Base-by-base conservation (phyloP, 78 protist genomes). In the Dictyostelium purpureum region DNA sequence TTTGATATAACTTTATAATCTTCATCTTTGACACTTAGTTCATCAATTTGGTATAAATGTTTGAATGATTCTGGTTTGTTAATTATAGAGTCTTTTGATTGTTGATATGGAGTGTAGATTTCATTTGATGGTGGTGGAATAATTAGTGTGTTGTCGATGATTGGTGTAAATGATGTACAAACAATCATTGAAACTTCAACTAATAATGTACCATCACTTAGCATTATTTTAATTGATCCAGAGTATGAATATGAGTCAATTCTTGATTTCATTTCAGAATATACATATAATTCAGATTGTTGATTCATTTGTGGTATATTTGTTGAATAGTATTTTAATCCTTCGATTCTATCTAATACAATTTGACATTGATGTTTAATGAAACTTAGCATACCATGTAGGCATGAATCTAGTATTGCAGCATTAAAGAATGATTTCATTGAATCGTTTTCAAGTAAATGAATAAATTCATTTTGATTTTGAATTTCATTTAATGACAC, bases 341-440 rank as follows among this genome's bases (percentile, higher is more conserved):
- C 70, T 61, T 61, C 42, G 1, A 61, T 11, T 33, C 12, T 61
- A 2, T 61, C 35, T 10, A 61, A 61, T 2, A 61, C 70, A 31
- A 61, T 31, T 61, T 61, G 70, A 14, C 26, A 61, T 10, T 61
- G n/a, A 12, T 61, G 3, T 10, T 33, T 26, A 9, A 33, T 6
- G 6, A 33, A 61, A 24, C 28, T 12, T 33, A 61, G 14, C 1
- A 26, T 10, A 24, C 70, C 70, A 61, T 61, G 70, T 0, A 65
- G 18, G 26, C 69, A 59, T 24, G 73, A 79, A 65, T 79, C 88
- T 28, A 79, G 43, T 21, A 79, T 79, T 16, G 76, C 26, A 45
- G 75, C 59, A 65, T 79, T 79, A 54, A 79, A 79, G 37, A 79
- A 45, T 26, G 85, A 16, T n/a, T n/a, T n/a, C n/a, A n/a, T n/a